Conservation (phyloP, 305 asterid species). For the Coffea humblotiana region DNA sequence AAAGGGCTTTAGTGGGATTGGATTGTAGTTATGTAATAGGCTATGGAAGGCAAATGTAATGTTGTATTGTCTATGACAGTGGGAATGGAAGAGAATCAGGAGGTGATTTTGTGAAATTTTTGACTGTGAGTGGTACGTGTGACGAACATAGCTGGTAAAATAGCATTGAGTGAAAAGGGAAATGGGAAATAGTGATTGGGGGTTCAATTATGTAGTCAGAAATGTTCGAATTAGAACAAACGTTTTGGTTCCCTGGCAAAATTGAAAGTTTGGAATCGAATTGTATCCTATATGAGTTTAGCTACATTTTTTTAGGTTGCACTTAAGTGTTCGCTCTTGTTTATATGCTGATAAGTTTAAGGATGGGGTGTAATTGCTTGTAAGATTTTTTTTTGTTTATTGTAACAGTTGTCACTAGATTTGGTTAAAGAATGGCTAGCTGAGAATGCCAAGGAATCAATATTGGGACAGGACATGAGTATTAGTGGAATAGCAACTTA, state of each 20-base stretch:
- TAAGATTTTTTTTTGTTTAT: constrained; percentile 14
- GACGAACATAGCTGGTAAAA: too few relatives aligned
- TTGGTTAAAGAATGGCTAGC: constrained; percentile 60
- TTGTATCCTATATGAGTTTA: too few relatives aligned
- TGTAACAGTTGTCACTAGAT: constrained; percentile 43
- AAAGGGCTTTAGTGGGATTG: too few relatives aligned
- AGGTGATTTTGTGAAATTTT: too few relatives aligned
- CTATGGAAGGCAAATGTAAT: too few relatives aligned
- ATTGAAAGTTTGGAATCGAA: not conserved
- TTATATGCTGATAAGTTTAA: not conserved
- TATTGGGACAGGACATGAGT: constrained; percentile 36
- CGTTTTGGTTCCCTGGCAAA: too few relatives aligned
- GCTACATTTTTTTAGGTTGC: not conserved
- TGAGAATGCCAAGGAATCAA: constrained; percentile 37
- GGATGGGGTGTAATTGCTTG: not conserved
- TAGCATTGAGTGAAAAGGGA: too few relatives aligned
- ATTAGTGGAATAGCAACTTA: constrained; percentile 44
- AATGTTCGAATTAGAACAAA: not conserved
- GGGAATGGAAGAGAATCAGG: too few relatives aligned
- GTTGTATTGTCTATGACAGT: too few relatives aligned
- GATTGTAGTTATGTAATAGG: too few relatives aligned
- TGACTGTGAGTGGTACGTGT: too few relatives aligned
- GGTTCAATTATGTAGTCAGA: not conserved
- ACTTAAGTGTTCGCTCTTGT: not conserved
- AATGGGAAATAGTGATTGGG: too few relatives aligned